Evolutionary conservation across 83 land plant species (phyloP).

Genomic region (Picea abies): DNA sequence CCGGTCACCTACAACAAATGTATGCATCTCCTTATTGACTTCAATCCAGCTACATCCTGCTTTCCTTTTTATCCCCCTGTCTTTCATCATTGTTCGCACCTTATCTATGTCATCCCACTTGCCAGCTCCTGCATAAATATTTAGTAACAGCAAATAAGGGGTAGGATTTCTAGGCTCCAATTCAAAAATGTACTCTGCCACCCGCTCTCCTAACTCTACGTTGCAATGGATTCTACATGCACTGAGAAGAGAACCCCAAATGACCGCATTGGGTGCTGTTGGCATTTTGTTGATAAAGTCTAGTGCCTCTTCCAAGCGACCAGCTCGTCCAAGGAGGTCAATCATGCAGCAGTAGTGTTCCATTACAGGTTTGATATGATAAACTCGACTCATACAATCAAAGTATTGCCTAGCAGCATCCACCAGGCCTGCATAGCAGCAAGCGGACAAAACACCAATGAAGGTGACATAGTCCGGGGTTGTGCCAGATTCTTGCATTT

Average conservation of each 20-base stretch:
- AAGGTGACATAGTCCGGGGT: slow-evolving; percentile 16
- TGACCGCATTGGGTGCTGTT: neutral
- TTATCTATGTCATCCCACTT: neutral
- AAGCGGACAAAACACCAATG: neutral
- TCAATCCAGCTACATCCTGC: slow-evolving; percentile 5
- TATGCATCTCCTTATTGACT: neutral
- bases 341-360: slow-evolving; percentile 4
- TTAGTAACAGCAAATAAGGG: neutral
- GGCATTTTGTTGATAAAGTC: neutral
- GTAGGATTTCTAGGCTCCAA: neutral
- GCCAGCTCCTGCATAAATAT: neutral
- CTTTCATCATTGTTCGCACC: neutral
- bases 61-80: neutral
- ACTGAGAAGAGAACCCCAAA: neutral
- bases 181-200: neutral
- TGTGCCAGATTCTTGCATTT: neutral
- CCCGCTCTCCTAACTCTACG: neutral
- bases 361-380: neutral
- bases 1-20: neutral
- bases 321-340: neutral
- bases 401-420: neutral
- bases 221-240: neutral
- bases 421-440: neutral
- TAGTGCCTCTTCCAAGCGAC: neutral
- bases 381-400: neutral